Evolutionary conservation across 768 basidiomycete genomes (phyloP), one percentile per base, ranked within the genome.

Genomic region (Phanerochaete sordida): DNA sequence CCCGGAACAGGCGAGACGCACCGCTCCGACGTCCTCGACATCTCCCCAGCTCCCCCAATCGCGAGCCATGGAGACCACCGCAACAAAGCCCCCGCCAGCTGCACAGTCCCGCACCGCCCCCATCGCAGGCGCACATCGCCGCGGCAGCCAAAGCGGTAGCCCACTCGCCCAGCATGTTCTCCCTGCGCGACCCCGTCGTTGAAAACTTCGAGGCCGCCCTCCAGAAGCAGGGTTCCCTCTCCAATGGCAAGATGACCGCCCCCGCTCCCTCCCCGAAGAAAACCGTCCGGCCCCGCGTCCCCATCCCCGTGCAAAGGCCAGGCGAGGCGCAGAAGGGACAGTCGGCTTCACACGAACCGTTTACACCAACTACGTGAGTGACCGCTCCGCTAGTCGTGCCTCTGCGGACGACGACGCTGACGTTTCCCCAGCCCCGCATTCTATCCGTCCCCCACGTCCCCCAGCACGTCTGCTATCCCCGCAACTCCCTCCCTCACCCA

Each of bases 401-500:
- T 54, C 28, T 3, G 23, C 48, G 37, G 4, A 30, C 23, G 7
- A 11, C 26, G 21, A 56, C n/a, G 13, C 35, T 53, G 30, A 53
- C 31, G n/a, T 35, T 21, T n/a, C 26, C n/a, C 23, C 30, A 60
- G 59, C 7, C 59, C 59, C 45, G 52, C 59, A 13, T 48, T 54
- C 37, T 49, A 49, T 28, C 26, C 49, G 13, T 62, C 61, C 26
- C 56, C 56, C 13, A 62, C 61, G 48, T 62, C 55, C 19, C 55
- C 61, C 5, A 33, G 19, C 35, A 60, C 59, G 12, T 39, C 56
- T 12, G 35, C 48, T 24, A 44, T 53, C 56, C 50, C 56, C 27
- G 21, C 30, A 23, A 56, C 56, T 19, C 43, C 61, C 1, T 43
- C 61, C 21, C 50, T 43, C 28, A 37, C 48, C 15, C 51, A 50